Percentiles rank a stretch among this genome's conserved stretches.
phyloP scores from a whole-genome alignment of 129 eudicot species.

The Centrapalus pauciflorus region DNA sequence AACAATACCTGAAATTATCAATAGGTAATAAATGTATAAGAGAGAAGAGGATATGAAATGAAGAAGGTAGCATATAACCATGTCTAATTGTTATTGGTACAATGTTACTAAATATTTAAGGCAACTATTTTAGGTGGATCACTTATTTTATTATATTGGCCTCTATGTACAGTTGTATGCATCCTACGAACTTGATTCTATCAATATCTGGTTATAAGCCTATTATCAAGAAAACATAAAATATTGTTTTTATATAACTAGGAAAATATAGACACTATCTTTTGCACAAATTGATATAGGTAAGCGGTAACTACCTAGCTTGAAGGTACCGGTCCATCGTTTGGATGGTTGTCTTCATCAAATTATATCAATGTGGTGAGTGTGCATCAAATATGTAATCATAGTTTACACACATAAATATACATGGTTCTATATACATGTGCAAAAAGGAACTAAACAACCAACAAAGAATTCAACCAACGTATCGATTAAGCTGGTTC shows the following conservation, averaged over 20 bases:
- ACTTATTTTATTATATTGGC: not conserved
- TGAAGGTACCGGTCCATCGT: not conserved
- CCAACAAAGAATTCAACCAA: conserved; percentile 7
- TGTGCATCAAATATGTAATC: not conserved
- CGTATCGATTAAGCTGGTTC: not conserved
- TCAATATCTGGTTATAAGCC: not conserved
- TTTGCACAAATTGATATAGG: not conserved
- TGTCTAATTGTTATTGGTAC: no score
- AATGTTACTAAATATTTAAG: not conserved
- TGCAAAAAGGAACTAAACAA: not conserved
- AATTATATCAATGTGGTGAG: not conserved
- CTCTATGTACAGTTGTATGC: not conserved
- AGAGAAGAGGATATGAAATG: not conserved
- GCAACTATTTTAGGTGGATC: not conserved
- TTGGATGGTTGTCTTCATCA: not conserved
- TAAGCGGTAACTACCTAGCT: not conserved
- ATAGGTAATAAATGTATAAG: not conserved
- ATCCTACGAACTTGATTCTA: not conserved
- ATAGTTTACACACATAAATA: not conserved
- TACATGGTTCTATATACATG: not conserved
- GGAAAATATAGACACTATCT: not conserved
- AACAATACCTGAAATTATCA: not conserved
- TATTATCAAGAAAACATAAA: not conserved
- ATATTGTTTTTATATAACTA: not conserved
- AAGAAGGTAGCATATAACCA: not conserved